Evolutionary conservation across 176 grass and related monocot species (phyloP), one percentile per base, ranked within the genome.

Genomic region (Musa schizocarpa): DNA sequence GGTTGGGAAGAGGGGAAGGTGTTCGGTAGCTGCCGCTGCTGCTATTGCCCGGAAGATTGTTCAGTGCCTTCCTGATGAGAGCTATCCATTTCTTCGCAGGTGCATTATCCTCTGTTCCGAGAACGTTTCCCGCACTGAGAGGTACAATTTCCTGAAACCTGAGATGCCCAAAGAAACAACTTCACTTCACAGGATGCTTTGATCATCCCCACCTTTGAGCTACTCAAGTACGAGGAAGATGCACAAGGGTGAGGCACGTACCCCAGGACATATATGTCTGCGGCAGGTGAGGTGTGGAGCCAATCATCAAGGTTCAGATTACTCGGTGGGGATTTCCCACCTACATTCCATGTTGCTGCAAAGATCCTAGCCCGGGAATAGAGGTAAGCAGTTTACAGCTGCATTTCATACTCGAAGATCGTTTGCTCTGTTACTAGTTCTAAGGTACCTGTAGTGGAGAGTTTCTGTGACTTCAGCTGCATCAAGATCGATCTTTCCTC

Each of bases 71-170:
- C 43, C 86, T 84, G 54, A 97, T 80, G 64, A 97, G 94, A n/a
- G 90, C 87, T 1, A 97, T 85, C 94, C 94, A 97, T 73, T 93
- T 97, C 71, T 89, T 97, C 0, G 94, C 94, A 13, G 94, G 94
- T 68, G 87, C 50, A 73, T 93, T 97, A 64, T 93, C 90, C 89
- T 97, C 94, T 1, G 88, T 84, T 57, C 94, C 94, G 52, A 97
- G 84, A 82, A 93, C 94, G 83, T 97, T 97, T 63, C 94, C 94
- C 23, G 94, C 94, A 83, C 93, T 97, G 77, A 97, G 86, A 80
- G 94, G 94, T 73, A 97, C 94, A 80, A 97, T 93, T 85, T 97
- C 94, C 71, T 97, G 94, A 84, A 97, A 97, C 53, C 94, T 97
- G 80, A 76, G 53, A 74, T 11, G 21, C 77, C 19, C 14, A 83